A percentile compares a stretch with the other conserved stretches of the same genome.
These are phyloP conservation scores for Inga oerstediana DNA, from an alignment of 306 rosid species.

Conservation along the genomic window DNA sequence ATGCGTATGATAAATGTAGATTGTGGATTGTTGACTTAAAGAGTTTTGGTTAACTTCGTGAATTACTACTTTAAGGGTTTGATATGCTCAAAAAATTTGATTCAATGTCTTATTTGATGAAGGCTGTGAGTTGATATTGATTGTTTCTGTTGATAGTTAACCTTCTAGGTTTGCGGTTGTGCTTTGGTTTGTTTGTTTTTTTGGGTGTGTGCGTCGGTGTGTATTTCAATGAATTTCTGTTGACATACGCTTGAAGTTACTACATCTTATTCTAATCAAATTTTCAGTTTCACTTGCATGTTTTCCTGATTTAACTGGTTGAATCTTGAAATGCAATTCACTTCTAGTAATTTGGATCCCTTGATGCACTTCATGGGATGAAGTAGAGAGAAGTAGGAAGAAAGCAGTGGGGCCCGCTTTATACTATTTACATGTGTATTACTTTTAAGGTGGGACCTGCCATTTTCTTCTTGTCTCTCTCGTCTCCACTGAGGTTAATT, in stretches of 20 bases:
- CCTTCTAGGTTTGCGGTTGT: neutral
- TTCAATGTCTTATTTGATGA: conserved; percentile 21
- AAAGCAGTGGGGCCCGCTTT: neutral
- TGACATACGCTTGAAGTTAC: neutral
- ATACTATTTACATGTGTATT: neutral
- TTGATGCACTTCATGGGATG: neutral
- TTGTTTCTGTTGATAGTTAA: neutral
- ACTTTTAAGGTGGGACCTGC: neutral
- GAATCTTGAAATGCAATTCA: neutral
- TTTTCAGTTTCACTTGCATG: neutral
- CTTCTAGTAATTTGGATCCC: neutral
- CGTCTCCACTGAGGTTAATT: neutral
- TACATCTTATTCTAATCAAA: neutral
- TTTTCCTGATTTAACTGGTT: neutral
- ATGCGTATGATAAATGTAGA: conserved; percentile 4
- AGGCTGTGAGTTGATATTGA: neutral
- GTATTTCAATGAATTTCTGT: neutral
- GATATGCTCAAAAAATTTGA: neutral
- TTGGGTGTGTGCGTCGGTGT: no score
- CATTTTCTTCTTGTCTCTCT: neutral
- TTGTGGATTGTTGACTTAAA: neutral
- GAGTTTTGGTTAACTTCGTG: conserved; percentile 11
- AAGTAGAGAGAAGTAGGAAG: neutral
- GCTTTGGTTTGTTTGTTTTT: neutral
- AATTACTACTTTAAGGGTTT: neutral